Percentiles rank a stretch among this genome's conserved stretches.
These are phyloP conservation scores for Aspergillus udagawae DNA, from an alignment of 2,329 filamentous ascomycete species.

Conservation along the genomic window DNA sequence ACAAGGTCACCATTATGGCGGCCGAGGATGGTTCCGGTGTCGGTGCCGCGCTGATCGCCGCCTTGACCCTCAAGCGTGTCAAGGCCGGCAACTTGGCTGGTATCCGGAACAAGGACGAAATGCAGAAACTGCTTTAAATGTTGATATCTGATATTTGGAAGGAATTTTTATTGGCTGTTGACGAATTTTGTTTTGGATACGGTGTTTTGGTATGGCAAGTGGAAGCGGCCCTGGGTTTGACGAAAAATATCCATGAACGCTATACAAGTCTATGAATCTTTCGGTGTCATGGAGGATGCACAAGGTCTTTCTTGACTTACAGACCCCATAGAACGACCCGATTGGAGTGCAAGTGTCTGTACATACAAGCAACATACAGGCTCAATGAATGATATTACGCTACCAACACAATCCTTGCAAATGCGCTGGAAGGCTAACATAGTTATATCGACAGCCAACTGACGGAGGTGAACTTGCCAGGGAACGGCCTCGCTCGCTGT, in stretches of 20 bases:
- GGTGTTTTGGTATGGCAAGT: not conserved
- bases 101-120: constrained; percentile 48
- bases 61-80: constrained; percentile 60
- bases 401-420: not conserved
- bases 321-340: not conserved
- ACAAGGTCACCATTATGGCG: constrained; percentile 80
- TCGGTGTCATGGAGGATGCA: not conserved
- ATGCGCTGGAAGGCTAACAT: not conserved
- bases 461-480: not conserved
- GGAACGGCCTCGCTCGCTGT: not conserved
- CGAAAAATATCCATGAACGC: not conserved
- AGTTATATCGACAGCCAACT: not conserved
- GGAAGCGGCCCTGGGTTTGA: not conserved
- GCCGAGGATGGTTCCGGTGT: constrained; percentile 97
- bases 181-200: not conserved
- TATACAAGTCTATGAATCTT: not conserved
- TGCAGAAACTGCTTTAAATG: constrained; percentile 29
- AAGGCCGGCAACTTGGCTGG: constrained; percentile 57
- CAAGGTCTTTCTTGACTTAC: not conserved
- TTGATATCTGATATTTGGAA: not conserved
- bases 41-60: constrained; percentile 91
- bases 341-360: not conserved
- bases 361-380: not conserved
- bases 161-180: not conserved
- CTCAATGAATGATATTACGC: not conserved